Base-by-base conservation (phyloP, 2,329 filamentous ascomycete species). In the Colletotrichum tofieldiae region DNA sequence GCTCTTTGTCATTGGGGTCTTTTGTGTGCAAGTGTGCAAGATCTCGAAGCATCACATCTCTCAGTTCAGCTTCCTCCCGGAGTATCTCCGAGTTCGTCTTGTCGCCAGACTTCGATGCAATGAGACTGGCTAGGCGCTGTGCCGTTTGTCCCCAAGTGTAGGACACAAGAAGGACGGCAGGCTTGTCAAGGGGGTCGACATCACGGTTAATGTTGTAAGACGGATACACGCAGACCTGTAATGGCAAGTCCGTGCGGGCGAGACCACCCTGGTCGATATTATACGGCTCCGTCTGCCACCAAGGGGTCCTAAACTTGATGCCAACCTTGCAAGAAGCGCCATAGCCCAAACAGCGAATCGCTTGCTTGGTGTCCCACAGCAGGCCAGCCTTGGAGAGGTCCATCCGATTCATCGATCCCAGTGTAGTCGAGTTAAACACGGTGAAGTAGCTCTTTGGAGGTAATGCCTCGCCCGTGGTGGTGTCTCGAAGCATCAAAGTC, bases 61-160 rank as follows among this genome's bases (percentile, higher is more conserved):
- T 26, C 23, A 26, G 23, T 26, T 26, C 23, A 26, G 23, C 23
- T 26, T 26, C 23, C 23, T 26, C 23, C 23, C 23, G 1, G 23
- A 26, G 23, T 26, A 26, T 26, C 23, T 26, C 23, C 23, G 23
- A 26, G 23, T 26, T 26, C 23, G 23, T 26, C 23, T 26, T 26
- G 23, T 26, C 23, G 23, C 23, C 23, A 26, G 23, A 26, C 23
- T 26, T 11, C 12, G 67, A 62, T 9, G 58, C 58, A 2, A 75
- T 66, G 1, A 76, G 47, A 2, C 72, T 61, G 7, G 77, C 79
- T 7, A 83, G 71, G 8, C 81, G 75, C 18, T 74, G 63, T 0
- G 80, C 79, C 62, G 82, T 80, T 64, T 82, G 79, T 2, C 72
- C 73, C 80, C 79, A 82, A 0, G 76, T 76, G 62, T 82, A 83